Conservation (phyloP, 2,329 filamentous ascomycete species). For the Fusarium anthophilum region DNA sequence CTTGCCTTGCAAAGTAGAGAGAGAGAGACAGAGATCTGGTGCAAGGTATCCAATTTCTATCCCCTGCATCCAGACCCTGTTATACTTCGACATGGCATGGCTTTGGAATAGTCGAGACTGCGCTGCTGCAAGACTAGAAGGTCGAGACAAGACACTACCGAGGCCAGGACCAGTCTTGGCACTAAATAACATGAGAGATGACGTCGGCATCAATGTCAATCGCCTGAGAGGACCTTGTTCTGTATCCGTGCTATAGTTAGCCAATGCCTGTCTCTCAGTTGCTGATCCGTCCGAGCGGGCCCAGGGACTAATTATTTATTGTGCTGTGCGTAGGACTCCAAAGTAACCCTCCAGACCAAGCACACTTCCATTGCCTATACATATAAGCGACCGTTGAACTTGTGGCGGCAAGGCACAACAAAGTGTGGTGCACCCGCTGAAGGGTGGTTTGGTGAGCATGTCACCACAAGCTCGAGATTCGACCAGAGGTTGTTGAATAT, state of each 20-base stretch:
- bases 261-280: neutral
- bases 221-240: neutral
- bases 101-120: slow-evolving; percentile 32
- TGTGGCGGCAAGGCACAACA: neutral
- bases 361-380: neutral
- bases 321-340: neutral
- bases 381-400: neutral
- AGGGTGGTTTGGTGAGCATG: neutral
- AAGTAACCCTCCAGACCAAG: neutral
- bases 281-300: neutral
- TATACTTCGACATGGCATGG: slow-evolving; percentile 9
- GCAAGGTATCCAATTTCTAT: neutral
- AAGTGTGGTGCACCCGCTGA: neutral
- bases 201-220: slow-evolving; percentile 14
- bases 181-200: slow-evolving; percentile 16
- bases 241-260: neutral
- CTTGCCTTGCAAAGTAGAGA: neutral
- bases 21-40: too few relatives aligned
- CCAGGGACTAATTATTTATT: neutral
- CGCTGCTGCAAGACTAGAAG: slow-evolving; percentile 18
- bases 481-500: neutral
- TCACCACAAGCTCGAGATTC: neutral
- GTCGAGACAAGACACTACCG: slow-evolving; percentile 28
- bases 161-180: slow-evolving; percentile 22
- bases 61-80: slow-evolving; percentile 22